Base-by-base conservation (phyloP, 169 alveolate species). In the Condylostoma magnum region DNA sequence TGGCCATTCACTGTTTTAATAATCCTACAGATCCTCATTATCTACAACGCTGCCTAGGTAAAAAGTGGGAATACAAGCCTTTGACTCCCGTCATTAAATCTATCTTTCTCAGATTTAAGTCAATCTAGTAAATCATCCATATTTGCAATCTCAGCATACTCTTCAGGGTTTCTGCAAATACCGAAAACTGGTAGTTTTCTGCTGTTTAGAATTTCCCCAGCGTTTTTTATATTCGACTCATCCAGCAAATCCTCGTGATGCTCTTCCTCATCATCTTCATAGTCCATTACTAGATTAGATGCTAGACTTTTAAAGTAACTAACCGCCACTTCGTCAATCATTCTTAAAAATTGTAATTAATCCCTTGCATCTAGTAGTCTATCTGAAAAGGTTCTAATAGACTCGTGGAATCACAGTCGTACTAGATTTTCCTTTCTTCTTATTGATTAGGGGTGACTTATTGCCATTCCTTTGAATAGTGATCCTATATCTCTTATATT, bases 351-450 rank as follows among this genome's bases (percentile, higher is more conserved):
- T 1, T 51, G 48, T 30, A 76, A 63, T 67, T 91, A 65, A 68
- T 89, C 95, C 54, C 72, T 57, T 47, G 82, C 83, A 76, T 79
- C 85, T 25, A 87, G 86, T 38, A 92, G 76, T 58, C 95, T 73
- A 76, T 91, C 96, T 55, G 73, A 58, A 71, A 91, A 91, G 8
- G 87, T 86, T 77, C 96, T 88, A 54, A 76, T 67, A 50, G 93
- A 89, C 73, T 91, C 96, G 73, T 91, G 94, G 48, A 86, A 80
- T 95, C 97, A 92, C 33, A 89, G 78, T 63, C 85, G 85, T 15
- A 89, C 78, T 56, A 92, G 67, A 51, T 89, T 95, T 44, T 76
- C 79, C 36, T 89, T 94, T 33, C 63, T 80, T 74, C 85, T 82
- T 51, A 87, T 79, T 12, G 92, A 85, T 58, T 84, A 82, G 10